phyloP scores from a whole-genome alignment of 192 early-diverging fungal genomes.

The Coemansia sp. region DNA sequence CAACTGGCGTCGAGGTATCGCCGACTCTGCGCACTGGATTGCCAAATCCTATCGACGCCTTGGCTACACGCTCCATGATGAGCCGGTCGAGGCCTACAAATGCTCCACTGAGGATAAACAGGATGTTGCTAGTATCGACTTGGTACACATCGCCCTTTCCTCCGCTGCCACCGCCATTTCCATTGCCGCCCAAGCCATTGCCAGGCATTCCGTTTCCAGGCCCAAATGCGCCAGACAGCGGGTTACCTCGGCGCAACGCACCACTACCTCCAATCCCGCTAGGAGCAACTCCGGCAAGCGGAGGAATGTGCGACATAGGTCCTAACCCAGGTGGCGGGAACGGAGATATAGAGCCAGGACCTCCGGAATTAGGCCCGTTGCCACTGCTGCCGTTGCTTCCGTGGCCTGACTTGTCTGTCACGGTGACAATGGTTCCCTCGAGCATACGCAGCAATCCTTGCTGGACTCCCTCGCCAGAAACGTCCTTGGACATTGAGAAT shows the following conservation, averaged over 20 bases:
- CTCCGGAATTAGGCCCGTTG: not conserved
- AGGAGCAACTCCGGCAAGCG: slow-evolving; percentile 18
- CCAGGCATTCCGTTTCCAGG: slow-evolving; percentile 25
- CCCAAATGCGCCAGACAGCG: slow-evolving; percentile 41
- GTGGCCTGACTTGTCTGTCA: slow-evolving; percentile 77
- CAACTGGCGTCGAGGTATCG: slow-evolving; percentile 40
- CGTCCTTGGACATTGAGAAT: slow-evolving; percentile 75
- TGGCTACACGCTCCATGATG: slow-evolving; percentile 73
- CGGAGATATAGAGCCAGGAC: slow-evolving; percentile 29
- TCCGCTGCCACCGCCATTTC: slow-evolving; percentile 19
- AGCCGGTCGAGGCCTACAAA: slow-evolving; percentile 87
- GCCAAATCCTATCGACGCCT: slow-evolving; percentile 83
- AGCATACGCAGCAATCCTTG: slow-evolving; percentile 84
- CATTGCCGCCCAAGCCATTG: slow-evolving; percentile 8
- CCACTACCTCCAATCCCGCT: slow-evolving; percentile 18
- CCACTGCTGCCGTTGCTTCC: slow-evolving; percentile 30
- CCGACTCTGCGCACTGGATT: slow-evolving; percentile 55
- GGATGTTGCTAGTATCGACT: slow-evolving; percentile 88
- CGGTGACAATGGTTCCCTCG: slow-evolving; percentile 86
- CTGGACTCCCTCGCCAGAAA: slow-evolving; percentile 93
- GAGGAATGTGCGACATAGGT: slow-evolving; percentile 22
- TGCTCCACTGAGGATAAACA: slow-evolving; percentile 88
- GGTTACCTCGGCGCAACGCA: slow-evolving; percentile 36
- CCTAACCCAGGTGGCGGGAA: slow-evolving; percentile 32
- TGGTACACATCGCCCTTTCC: slow-evolving; percentile 80